A percentile compares a stretch with the other conserved stretches of the same genome.
Evolutionary conservation across 768 basidiomycete genomes (phyloP).

Genomic region (Agrocybe pediades): DNA sequence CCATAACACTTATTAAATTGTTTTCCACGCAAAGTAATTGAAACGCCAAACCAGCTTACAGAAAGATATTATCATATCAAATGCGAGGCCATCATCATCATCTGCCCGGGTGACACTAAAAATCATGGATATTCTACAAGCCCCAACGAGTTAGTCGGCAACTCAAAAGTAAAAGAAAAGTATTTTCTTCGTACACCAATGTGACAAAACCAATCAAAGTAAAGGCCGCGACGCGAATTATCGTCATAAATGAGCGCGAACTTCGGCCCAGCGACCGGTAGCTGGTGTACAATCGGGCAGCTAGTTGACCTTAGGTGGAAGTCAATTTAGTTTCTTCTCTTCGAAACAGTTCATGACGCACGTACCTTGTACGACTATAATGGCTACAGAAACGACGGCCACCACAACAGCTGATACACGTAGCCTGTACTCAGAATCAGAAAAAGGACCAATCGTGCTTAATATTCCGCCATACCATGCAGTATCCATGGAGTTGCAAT

Average conservation of each 20-base stretch:
- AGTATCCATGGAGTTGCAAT: slow-evolving; percentile 16
- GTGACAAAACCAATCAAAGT: slow-evolving; percentile 19
- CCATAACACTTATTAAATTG: neutral
- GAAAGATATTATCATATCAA: slow-evolving; percentile 22
- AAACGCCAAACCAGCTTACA: slow-evolving; percentile 12
- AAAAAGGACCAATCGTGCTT: neutral
- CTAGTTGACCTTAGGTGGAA: slow-evolving; percentile 21
- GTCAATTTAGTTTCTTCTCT: too few relatives aligned
- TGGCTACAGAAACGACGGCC: slow-evolving; percentile 14
- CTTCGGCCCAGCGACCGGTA: slow-evolving; percentile 6
- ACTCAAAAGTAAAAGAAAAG: neutral
- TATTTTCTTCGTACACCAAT: slow-evolving; percentile 14
- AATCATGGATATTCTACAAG: slow-evolving; percentile 16
- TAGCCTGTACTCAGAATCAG: slow-evolving; percentile 15
- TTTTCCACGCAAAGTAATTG: neutral
- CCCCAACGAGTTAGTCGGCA: neutral
- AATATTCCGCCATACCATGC: slow-evolving; percentile 12
- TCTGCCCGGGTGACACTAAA: slow-evolving; percentile 13
- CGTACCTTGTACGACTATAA: slow-evolving; percentile 22
- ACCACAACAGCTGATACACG: slow-evolving; percentile 19
- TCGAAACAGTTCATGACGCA: too few relatives aligned
- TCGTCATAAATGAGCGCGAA: slow-evolving; percentile 15
- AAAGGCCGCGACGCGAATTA: slow-evolving; percentile 20
- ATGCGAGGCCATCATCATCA: slow-evolving; percentile 10
- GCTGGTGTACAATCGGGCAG: slow-evolving; percentile 17